phyloP scores from a whole-genome alignment of 768 basidiomycete species.

The Tylopilus sp. region DNA sequence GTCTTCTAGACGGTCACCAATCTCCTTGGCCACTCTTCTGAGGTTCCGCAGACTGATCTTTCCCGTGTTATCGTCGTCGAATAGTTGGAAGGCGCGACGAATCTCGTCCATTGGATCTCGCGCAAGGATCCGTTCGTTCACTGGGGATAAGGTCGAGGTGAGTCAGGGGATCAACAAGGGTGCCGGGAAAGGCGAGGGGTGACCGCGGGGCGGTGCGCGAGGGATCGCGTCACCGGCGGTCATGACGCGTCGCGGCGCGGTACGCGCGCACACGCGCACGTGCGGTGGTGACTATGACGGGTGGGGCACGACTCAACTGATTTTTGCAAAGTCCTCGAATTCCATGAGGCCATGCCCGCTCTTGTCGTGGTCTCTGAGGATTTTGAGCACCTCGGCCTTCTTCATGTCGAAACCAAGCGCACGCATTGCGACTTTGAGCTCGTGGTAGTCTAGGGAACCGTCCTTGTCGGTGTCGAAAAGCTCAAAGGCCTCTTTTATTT shows the following conservation, averaged over 20 bases:
- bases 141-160: slow-evolving; percentile 42
- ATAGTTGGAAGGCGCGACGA: slow-evolving; percentile 90
- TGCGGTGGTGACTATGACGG: not conserved
- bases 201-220: not conserved
- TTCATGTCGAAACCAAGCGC: slow-evolving; percentile 97
- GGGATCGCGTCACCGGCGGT: not conserved
- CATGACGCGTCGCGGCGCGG: slow-evolving; percentile 8
- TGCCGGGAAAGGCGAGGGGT: not conserved
- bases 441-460: slow-evolving; percentile 93
- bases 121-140: slow-evolving; percentile 90
- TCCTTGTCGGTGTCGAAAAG: slow-evolving; percentile 99
- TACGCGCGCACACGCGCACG: not conserved
- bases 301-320: slow-evolving; percentile 60
- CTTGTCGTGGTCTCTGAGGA: slow-evolving; percentile 88
- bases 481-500: slow-evolving; percentile 98
- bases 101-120: slow-evolving; percentile 98
- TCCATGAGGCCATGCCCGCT: slow-evolving; percentile 81
- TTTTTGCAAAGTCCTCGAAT: slow-evolving; percentile 90
- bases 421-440: slow-evolving; percentile 98
- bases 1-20: slow-evolving; percentile 92
- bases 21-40: slow-evolving; percentile 91
- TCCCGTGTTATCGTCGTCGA: slow-evolving; percentile 94
- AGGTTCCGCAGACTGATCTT: slow-evolving; percentile 92
- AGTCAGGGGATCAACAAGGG: slow-evolving; percentile 8
- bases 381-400: slow-evolving; percentile 96